Conservation (phyloP, 257 asterid species). For the Coffea eugenioides region DNA sequence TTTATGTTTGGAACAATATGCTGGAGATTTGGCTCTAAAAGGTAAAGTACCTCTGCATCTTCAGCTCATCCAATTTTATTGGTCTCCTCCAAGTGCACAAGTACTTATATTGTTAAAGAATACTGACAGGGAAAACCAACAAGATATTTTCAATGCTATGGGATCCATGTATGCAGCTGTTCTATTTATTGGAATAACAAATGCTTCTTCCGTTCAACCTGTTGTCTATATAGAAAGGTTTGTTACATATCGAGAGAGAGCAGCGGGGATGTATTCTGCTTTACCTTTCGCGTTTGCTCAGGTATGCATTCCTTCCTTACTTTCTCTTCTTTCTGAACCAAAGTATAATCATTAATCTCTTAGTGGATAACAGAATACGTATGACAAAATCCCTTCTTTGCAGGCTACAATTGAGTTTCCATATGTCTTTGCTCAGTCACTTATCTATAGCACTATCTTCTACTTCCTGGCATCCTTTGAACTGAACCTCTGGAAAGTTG, state of each 20-base stretch:
- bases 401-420: constrained; percentile 94
- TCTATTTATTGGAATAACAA: constrained; percentile 77
- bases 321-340: constrained; percentile 1
- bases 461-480: constrained; percentile 83
- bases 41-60: constrained; percentile 33
- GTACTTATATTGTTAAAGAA: neutral
- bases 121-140: constrained; percentile 66
- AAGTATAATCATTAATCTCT: neutral
- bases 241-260: constrained; percentile 90
- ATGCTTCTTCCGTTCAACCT: constrained; percentile 89
- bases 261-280: constrained; percentile 96
- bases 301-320: constrained; percentile 36
- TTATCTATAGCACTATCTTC: constrained; percentile 65
- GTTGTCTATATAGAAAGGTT: constrained; percentile 93
- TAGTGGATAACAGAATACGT: constrained; percentile 25
- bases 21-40: constrained; percentile 89
- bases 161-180: constrained; percentile 91
- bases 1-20: constrained; percentile 90
- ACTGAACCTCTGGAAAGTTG: constrained; percentile 59
- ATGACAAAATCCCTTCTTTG: constrained; percentile 30
- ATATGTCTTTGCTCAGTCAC: constrained; percentile 63
- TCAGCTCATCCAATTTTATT: neutral
- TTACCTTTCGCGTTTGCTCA: constrained; percentile 86
- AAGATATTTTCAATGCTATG: constrained; percentile 92
- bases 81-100: constrained; percentile 8